Conservation (phyloP, 1,284 basidiomycete genomes). For the Austroboletus niveus region DNA sequence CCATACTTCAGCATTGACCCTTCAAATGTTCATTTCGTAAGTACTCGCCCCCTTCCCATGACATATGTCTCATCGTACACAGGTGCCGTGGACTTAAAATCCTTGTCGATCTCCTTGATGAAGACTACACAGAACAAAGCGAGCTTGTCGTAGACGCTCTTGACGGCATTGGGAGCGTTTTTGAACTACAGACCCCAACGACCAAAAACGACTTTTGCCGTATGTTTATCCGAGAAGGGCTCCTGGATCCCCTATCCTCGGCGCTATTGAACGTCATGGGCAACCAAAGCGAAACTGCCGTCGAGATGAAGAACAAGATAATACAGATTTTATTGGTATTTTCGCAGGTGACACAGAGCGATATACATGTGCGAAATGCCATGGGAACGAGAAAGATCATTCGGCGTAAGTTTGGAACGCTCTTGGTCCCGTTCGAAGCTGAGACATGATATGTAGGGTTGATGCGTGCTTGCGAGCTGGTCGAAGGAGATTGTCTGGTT, state of each 20-base stretch:
- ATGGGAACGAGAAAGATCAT: conserved; percentile 88
- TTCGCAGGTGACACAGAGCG: conserved; percentile 93
- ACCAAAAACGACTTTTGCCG: conserved; percentile 98
- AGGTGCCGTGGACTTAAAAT: conserved; percentile 93
- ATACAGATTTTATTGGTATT: conserved; percentile 91
- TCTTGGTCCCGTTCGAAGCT: conserved; percentile 6
- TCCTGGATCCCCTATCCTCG: conserved; percentile 89
- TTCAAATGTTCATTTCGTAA: conserved; percentile 97
- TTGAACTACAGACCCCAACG: conserved; percentile 92
- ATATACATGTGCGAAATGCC: conserved; percentile 88
- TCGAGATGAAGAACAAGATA: conserved; percentile 84
- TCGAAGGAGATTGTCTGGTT: conserved; percentile 83
- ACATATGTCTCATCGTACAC: conserved; percentile 4
- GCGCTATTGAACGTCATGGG: conserved; percentile 88
- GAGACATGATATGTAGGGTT: conserved; percentile 52
- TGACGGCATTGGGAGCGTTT: conserved; percentile 92
- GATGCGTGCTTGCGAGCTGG: conserved; percentile 77
- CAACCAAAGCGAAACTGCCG: conserved; percentile 62
- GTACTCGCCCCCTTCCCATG: conserved; percentile 32
- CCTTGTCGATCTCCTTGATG: conserved; percentile 93
- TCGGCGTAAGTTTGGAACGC: conserved; percentile 59
- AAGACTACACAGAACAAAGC: conserved; percentile 87
- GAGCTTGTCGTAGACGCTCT: conserved; percentile 93
- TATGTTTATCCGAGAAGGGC: conserved; percentile 95
- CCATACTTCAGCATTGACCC: conserved; percentile 87